Percentiles rank a stretch among this genome's conserved stretches.
Evolutionary conservation across 108 stramenopile genomes (phyloP).

Genomic region (Bacterosira constricta): DNA sequence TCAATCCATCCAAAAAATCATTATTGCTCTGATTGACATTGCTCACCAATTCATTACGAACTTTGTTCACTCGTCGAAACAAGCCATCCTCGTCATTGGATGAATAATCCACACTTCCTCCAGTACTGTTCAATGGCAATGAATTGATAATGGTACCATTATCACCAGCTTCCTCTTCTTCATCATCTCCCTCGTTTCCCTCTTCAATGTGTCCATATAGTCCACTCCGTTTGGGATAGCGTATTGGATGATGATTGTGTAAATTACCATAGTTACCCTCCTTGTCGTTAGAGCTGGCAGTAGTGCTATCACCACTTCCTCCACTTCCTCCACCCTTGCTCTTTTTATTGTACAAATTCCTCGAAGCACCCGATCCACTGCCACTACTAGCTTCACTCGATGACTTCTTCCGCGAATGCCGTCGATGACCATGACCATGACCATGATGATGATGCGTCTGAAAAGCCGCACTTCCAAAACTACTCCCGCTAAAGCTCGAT

Average conservation of each 20-base stretch:
- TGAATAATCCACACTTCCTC: no score
- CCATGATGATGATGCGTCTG: not conserved
- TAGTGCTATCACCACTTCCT: not conserved
- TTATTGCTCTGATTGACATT: not conserved
- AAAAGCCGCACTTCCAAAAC: no score
- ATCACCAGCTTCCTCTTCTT: not conserved
- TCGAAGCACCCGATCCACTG: not conserved
- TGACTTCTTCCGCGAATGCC: not conserved
- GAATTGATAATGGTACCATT: no score
- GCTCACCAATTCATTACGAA: not conserved
- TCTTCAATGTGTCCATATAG: conserved; percentile 9
- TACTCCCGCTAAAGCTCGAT: no score
- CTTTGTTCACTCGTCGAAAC: conserved; percentile 3
- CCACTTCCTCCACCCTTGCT: not conserved
- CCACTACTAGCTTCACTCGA: not conserved
- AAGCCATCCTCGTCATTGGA: conserved; percentile 4
- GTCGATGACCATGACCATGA: not conserved
- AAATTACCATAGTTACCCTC: conserved; percentile 3
- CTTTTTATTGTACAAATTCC: not conserved
- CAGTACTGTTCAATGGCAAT: no score
- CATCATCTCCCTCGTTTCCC: conserved; percentile 13
- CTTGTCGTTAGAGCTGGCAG: not conserved
- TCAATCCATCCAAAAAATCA: conserved; percentile 11
- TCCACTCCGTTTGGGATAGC: conserved; percentile 28
- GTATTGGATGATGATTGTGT: conserved; percentile 22